Evolutionary conservation across 768 basidiomycete genomes (phyloP).

Genomic region (Tephrocybe rancida): DNA sequence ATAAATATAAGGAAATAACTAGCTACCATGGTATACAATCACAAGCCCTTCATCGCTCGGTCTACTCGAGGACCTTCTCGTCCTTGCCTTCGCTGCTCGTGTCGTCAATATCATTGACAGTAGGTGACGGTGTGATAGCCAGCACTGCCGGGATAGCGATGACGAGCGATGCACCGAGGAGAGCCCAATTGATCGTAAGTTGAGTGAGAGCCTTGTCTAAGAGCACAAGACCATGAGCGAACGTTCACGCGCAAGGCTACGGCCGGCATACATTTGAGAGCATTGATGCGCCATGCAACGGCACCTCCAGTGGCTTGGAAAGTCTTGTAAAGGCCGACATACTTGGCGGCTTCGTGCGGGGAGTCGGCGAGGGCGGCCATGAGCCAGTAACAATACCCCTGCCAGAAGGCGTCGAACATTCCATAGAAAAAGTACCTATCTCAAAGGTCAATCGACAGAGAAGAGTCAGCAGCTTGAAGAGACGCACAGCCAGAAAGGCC

Average conservation of each 20-base stretch:
- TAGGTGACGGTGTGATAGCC: slow-evolving; percentile 26
- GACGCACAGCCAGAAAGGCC: slow-evolving; percentile 30
- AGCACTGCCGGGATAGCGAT: slow-evolving; percentile 27
- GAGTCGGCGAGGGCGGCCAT: slow-evolving; percentile 29
- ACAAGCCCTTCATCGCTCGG: no score
- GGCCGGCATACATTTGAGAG: slow-evolving; percentile 23
- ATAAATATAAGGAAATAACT: no score
- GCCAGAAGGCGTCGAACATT: slow-evolving; percentile 32
- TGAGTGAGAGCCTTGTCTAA: slow-evolving; percentile 25
- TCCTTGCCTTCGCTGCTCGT: background rate
- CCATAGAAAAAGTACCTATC: slow-evolving; percentile 31
- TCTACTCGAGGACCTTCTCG: background rate
- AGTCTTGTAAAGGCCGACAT: slow-evolving; percentile 30
- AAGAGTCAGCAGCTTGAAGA: background rate
- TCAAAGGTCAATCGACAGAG: background rate
- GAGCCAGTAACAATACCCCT: slow-evolving; percentile 31
- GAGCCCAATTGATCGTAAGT: slow-evolving; percentile 28
- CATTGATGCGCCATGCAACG: slow-evolving; percentile 31
- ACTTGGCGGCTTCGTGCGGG: slow-evolving; percentile 28
- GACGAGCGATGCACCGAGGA: slow-evolving; percentile 24
- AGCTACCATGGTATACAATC: no score
- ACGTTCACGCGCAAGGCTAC: background rate
- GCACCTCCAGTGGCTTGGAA: slow-evolving; percentile 31
- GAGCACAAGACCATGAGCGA: background rate
- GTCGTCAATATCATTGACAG: background rate